Evolutionary conservation across 2,329 filamentous ascomycete species (phyloP).

Genomic region (Fulvia fulva): DNA sequence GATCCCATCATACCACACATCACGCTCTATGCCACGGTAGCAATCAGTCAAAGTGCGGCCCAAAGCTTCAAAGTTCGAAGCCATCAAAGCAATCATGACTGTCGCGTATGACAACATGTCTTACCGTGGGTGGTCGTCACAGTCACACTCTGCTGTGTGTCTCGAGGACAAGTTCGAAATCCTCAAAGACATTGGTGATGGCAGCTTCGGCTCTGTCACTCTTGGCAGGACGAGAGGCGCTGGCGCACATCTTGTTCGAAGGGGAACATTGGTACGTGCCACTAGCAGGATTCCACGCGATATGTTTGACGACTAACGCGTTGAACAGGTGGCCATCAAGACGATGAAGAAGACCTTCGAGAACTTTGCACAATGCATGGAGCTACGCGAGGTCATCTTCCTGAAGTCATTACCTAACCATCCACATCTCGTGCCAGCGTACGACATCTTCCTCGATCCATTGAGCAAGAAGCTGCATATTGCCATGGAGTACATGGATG

Average conservation of each 20-base stretch:
- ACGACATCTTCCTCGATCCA: constrained; percentile 97
- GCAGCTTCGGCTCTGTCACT: constrained; percentile 94
- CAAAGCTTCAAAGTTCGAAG: constrained; percentile 22
- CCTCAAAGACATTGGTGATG: constrained; percentile 96
- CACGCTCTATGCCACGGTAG: constrained; percentile 28
- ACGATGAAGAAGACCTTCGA: constrained; percentile 99
- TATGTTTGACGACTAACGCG: constrained; percentile 3
- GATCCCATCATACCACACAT: background rate
- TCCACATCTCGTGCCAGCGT: constrained; percentile 87
- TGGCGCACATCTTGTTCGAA: constrained; percentile 79
- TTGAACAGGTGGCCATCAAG: constrained; percentile 84
- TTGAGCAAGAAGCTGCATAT: constrained; percentile 96
- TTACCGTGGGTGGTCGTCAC: constrained; percentile 58
- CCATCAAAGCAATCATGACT: constrained; percentile 58
- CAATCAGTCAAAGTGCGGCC: constrained; percentile 14
- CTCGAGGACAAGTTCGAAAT: constrained; percentile 96
- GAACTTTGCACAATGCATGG: constrained; percentile 81
- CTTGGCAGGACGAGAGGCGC: constrained; percentile 87
- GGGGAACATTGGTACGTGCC: constrained; percentile 77
- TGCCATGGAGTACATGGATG: constrained; percentile 99
- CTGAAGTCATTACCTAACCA: constrained; percentile 83
- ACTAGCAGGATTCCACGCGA: background rate
- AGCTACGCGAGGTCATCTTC: constrained; percentile 96
- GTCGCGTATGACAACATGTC: constrained; percentile 62
- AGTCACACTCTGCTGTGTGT: constrained; percentile 49